Percentiles rank a stretch among this genome's conserved stretches.
Conservation (phyloP, 768 basidiomycete genomes). For the Agrocybe pediades region DNA sequence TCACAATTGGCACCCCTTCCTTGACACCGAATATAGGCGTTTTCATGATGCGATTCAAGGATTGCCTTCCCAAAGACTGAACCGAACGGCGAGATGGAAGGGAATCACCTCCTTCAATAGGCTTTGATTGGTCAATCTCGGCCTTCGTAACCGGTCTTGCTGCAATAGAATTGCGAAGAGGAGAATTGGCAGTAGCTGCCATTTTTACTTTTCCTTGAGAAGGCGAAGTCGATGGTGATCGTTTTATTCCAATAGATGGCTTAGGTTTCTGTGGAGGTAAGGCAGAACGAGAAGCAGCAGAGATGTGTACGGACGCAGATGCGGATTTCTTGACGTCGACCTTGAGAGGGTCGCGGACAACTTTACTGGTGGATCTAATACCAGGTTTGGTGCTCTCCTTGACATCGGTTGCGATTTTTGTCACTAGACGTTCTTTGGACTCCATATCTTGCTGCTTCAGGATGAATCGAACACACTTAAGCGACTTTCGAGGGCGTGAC, state of each 20-base stretch:
- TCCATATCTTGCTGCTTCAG: conserved; percentile 14
- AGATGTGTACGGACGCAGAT: background rate
- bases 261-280: background rate
- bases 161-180: background rate
- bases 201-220: background rate
- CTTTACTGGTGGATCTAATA: background rate
- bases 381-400: background rate
- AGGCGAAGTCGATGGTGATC: background rate
- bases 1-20: conserved; percentile 19
- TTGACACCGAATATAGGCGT: conserved; percentile 22
- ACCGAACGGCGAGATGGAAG: conserved; percentile 3
- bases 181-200: background rate
- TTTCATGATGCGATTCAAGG: conserved; percentile 32
- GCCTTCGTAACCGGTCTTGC: background rate
- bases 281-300: background rate
- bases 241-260: background rate
- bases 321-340: background rate
- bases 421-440: background rate
- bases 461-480: conserved; percentile 48
- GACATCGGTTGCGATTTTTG: background rate
- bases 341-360: background rate
- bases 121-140: background rate
- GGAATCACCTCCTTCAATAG: background rate
- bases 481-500: conserved; percentile 3
- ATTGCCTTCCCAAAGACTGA: conserved; percentile 31